Percentiles rank a stretch among this genome's conserved stretches.
These are phyloP conservation scores for Paecilomyces niveus DNA, from an alignment of 2,329 filamentous ascomycete species.

Conservation along the genomic window DNA sequence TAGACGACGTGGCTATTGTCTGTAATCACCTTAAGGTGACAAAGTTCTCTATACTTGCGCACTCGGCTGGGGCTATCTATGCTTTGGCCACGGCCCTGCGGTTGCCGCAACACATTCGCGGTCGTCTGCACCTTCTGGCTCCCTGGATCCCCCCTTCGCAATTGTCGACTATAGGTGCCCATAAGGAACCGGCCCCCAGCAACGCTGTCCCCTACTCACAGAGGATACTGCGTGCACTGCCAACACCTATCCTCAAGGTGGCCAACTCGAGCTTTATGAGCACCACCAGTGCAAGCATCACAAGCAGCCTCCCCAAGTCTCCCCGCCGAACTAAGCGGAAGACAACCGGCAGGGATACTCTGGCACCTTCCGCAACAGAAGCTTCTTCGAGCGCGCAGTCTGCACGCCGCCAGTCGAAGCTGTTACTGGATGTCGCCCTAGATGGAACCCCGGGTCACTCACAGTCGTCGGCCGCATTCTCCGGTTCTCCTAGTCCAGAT, in stretches of 20 bases:
- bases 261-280: conserved; percentile 95
- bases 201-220: conserved; percentile 88
- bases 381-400: not conserved
- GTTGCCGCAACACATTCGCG: conserved; percentile 92
- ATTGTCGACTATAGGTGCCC: conserved; percentile 70
- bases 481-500: not conserved
- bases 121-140: conserved; percentile 86
- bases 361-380: conserved; percentile 43
- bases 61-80: conserved; percentile 97
- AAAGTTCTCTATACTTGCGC: conserved; percentile 92
- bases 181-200: conserved; percentile 66
- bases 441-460: not conserved
- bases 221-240: conserved; percentile 79
- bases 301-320: conserved; percentile 65
- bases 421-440: not conserved
- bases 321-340: conserved; percentile 56
- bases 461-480: not conserved
- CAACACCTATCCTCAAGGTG: conserved; percentile 83
- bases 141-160: conserved; percentile 92
- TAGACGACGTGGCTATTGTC: conserved; percentile 82
- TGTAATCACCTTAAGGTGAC: conserved; percentile 87
- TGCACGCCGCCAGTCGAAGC: not conserved
- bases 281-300: conserved; percentile 79
- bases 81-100: conserved; percentile 89
- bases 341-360: conserved; percentile 30